Evolutionary conservation across 164 flowering plant genomes (phyloP), one percentile per base, ranked within the genome.

Genomic region (Taxillus chinensis): DNA sequence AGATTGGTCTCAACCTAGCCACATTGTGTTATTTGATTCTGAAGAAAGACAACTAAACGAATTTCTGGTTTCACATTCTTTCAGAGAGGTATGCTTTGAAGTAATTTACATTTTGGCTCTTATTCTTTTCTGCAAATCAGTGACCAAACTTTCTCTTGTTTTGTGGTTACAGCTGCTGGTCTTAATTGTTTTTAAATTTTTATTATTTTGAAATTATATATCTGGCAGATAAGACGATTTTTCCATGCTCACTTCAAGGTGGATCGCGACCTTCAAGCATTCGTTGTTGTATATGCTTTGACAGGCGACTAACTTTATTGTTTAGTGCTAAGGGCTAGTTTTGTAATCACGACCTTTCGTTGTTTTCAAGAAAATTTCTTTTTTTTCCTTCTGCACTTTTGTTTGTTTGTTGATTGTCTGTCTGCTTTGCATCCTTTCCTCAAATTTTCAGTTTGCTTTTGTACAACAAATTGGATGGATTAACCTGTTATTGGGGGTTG

Each of bases 171-270:
- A 37, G 17, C 57, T 54, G 52, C 40, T 12, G 14, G 48, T 42
- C 12, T 66, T 13, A n/a, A n/a, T n/a, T n/a, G n/a, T n/a, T n/a
- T n/a, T n/a, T n/a, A n/a, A n/a, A n/a, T n/a, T n/a, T n/a, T n/a
- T n/a, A n/a, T n/a, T n/a, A n/a, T n/a, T n/a, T n/a, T n/a, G n/a
- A n/a, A n/a, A n/a, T n/a, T n/a, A n/a, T n/a, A n/a, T n/a, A n/a
- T 48, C 71, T 74, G 62, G 56, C 86, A 88, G 97, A 59, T 75
- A 45, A 74, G 57, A 62, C 75, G 95, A 61, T 86, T 90, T 70
- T 93, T 93, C 75, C 98, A 90, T 70, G 83, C 98, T 45, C 91
- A 86, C 72, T 90, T 90, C 75, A 86, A 93, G 69, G 95, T 93
- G 67, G 96, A 88, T 55, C 83, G 89, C 0, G 90, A 83, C 60